Evolutionary conservation across 192 early-diverging fungal genomes (phyloP).

Genomic region (Anaeromyces robustus): DNA sequence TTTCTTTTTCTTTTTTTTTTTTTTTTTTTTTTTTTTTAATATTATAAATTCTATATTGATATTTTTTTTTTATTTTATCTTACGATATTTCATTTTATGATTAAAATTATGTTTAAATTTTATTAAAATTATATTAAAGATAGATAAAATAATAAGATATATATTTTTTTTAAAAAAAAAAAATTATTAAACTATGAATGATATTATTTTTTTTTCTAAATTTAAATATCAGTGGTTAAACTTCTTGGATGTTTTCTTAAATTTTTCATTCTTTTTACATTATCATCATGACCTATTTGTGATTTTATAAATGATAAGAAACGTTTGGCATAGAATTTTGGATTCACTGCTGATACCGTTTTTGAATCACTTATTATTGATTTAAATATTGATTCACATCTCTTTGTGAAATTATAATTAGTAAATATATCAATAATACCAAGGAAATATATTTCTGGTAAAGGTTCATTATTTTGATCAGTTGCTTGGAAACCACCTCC

Average conservation of each 20-base stretch:
- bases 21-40: too few species aligned
- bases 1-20: too few species aligned
- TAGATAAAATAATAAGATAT: too few species aligned
- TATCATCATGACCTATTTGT: background rate
- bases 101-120: too few species aligned
- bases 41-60: too few species aligned
- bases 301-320: constrained; percentile 70
- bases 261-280: background rate
- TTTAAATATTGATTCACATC: constrained; percentile 81
- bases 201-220: background rate
- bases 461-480: constrained; percentile 46
- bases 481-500: constrained; percentile 77
- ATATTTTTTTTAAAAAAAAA: too few species aligned
- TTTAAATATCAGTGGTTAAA: background rate
- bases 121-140: too few species aligned
- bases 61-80: too few species aligned
- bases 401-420: constrained; percentile 75
- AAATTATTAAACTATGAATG: background rate
- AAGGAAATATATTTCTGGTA: constrained; percentile 74
- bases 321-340: constrained; percentile 68
- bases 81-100: too few species aligned
- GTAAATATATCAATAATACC: constrained; percentile 98
- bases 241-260: background rate
- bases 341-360: constrained; percentile 71
- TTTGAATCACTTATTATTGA: constrained; percentile 50